Conservation (phyloP, 495 filamentous ascomycete species). For the Cudoniella acicularis region DNA sequence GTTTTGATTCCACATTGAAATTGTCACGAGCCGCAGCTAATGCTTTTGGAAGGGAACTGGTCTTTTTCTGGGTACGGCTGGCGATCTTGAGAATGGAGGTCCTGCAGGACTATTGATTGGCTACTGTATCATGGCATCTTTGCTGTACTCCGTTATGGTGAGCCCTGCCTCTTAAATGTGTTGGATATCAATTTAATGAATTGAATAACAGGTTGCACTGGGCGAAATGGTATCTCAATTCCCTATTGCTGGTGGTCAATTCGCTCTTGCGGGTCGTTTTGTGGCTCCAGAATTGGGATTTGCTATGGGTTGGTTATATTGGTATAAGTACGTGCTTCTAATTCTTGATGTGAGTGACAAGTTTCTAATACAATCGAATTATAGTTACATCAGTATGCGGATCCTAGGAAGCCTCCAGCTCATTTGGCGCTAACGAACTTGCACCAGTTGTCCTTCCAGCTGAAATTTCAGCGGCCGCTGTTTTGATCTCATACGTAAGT, state of each 20-base stretch:
- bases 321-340: conserved; percentile 43
- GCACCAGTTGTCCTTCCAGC: not conserved
- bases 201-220: not conserved
- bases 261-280: conserved; percentile 57
- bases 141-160: conserved; percentile 28
- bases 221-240: conserved; percentile 28
- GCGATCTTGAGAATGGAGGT: not conserved
- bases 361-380: conserved; percentile 58
- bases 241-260: conserved; percentile 37
- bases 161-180: conserved; percentile 54
- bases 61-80: not conserved
- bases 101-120: not conserved
- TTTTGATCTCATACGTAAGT: not conserved
- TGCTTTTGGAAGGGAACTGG: not conserved
- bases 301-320: conserved; percentile 51
- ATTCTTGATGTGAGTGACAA: conserved; percentile 29
- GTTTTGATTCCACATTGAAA: not conserved
- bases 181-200: conserved; percentile 53
- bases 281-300: conserved; percentile 76
- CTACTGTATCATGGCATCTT: not conserved
- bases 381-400: too few species aligned
- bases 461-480: not conserved
- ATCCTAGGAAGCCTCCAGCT: too few species aligned
- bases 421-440: too few species aligned
- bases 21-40: too few species aligned